Evolutionary conservation across 139 green algal species (phyloP).

Genomic region (Dunaliella sp.): DNA sequence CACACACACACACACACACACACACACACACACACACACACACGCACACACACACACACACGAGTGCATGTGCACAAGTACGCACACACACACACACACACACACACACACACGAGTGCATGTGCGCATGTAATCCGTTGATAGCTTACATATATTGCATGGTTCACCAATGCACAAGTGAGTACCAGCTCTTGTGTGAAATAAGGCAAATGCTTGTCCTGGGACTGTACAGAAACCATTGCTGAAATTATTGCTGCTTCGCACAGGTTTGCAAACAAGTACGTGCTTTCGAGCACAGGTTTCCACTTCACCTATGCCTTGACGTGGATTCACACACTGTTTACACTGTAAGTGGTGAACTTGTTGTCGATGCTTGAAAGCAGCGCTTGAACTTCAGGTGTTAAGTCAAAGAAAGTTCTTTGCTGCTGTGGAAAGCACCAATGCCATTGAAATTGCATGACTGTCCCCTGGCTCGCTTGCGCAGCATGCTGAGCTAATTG

Average conservation of each 20-base stretch:
- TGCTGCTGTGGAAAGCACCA: not conserved
- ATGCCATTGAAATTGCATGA: not conserved
- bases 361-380: not conserved
- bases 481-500: no score
- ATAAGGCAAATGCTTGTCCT: no score
- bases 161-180: not conserved
- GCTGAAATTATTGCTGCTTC: slow-evolving; percentile 21
- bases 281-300: slow-evolving; percentile 63
- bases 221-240: no score
- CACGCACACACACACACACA: no score
- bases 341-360: slow-evolving; percentile 48
- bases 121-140: not conserved
- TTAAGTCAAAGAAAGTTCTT: no score
- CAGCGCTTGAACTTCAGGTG: no score
- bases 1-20: not conserved
- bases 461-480: not conserved
- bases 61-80: no score
- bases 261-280: slow-evolving; percentile 81
- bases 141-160: not conserved
- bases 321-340: slow-evolving; percentile 81
- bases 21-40: no score
- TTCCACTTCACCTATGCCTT: slow-evolving; percentile 81
- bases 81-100: no score
- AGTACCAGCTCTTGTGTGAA: not conserved
- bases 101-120: no score